phyloP scores from a whole-genome alignment of 2,329 filamentous ascomycete species.

The Ophiobolus disseminans region DNA sequence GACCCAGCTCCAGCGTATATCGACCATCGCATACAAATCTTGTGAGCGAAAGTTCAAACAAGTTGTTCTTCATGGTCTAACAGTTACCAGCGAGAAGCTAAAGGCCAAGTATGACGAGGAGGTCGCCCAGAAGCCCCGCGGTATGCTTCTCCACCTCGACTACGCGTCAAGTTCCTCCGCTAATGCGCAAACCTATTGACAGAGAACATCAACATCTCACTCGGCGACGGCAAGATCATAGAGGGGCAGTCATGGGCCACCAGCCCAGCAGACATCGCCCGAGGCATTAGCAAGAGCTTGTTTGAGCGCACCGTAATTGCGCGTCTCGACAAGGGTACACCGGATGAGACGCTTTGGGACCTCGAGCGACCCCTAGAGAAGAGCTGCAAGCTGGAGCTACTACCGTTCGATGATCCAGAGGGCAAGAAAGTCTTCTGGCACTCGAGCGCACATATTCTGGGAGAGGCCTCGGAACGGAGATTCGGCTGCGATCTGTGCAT shows the following conservation, averaged over 20 bases:
- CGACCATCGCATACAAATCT: slow-evolving; percentile 81
- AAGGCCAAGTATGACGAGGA: slow-evolving; percentile 85
- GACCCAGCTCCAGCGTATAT: slow-evolving; percentile 74
- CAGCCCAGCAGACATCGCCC: slow-evolving; percentile 79
- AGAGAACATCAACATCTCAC: slow-evolving; percentile 75
- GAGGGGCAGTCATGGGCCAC: slow-evolving; percentile 89
- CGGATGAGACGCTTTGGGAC: slow-evolving; percentile 86
- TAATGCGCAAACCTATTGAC: slow-evolving; percentile 17
- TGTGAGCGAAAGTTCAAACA: slow-evolving; percentile 50
- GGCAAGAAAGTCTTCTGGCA: slow-evolving; percentile 99
- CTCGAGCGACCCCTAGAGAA: slow-evolving; percentile 87
- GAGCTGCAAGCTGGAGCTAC: slow-evolving; percentile 82
- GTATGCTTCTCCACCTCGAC: slow-evolving; percentile 26
- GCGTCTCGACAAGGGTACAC: slow-evolving; percentile 75
- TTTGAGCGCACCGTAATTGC: slow-evolving; percentile 88
- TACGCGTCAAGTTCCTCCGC: slow-evolving; percentile 4
- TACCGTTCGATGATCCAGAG: slow-evolving; percentile 78
- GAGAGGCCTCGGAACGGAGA: slow-evolving; percentile 87
- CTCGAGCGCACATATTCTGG: slow-evolving; percentile 93
- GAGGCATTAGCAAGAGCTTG: slow-evolving; percentile 81
- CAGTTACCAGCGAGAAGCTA: slow-evolving; percentile 67
- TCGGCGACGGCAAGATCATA: slow-evolving; percentile 74
- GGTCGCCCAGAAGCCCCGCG: slow-evolving; percentile 70
- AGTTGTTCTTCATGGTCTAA: slow-evolving; percentile 14
- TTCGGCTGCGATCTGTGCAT: slow-evolving; percentile 94